Conservation (phyloP, 495 filamentous ascomycete genomes). For the Parachaetomium inaequale region DNA sequence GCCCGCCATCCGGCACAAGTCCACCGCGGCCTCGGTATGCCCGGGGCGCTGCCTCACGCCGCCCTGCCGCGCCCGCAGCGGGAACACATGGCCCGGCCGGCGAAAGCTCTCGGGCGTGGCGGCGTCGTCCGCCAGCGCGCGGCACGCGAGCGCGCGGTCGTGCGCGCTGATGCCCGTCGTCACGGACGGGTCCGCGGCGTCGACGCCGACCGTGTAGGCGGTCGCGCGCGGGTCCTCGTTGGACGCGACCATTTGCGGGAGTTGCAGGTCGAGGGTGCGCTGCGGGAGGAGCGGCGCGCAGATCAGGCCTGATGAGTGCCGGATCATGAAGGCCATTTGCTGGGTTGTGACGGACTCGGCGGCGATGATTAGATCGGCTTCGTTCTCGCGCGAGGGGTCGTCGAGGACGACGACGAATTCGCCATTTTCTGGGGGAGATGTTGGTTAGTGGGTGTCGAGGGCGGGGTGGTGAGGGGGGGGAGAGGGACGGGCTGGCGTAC, state of each 20-base stretch:
- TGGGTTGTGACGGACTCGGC: slow-evolving; percentile 78
- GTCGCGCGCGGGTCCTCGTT: slow-evolving; percentile 85
- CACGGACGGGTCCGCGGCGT: slow-evolving; percentile 65
- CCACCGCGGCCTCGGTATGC: slow-evolving; percentile 90
- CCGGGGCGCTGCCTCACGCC: slow-evolving; percentile 75
- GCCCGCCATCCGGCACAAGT: slow-evolving; percentile 78
- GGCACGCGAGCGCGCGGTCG: slow-evolving; percentile 79
- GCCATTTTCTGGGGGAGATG: slow-evolving; percentile 41
- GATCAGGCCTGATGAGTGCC: slow-evolving; percentile 83
- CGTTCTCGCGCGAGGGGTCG: slow-evolving; percentile 85
- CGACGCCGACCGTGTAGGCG: slow-evolving; percentile 87
- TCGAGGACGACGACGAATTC: slow-evolving; percentile 97
- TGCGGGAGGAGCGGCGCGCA: slow-evolving; percentile 75
- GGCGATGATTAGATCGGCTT: slow-evolving; percentile 96
- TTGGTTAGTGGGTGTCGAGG: slow-evolving; percentile 10
- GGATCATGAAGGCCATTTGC: slow-evolving; percentile 94
- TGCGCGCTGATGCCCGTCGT: slow-evolving; percentile 89
- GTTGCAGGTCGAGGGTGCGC: slow-evolving; percentile 61
- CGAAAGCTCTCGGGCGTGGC: slow-evolving; percentile 61
- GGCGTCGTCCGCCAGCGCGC: slow-evolving; percentile 66
- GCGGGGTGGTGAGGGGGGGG: slow-evolving; percentile 2
- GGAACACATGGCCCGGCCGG: slow-evolving; percentile 87
- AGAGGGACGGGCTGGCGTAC: slow-evolving; percentile 48
- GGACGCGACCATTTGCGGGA: slow-evolving; percentile 84
- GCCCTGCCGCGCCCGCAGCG: slow-evolving; percentile 72